Conservation (phyloP, 768 basidiomycete genomes). For the Royoungia palumana region DNA sequence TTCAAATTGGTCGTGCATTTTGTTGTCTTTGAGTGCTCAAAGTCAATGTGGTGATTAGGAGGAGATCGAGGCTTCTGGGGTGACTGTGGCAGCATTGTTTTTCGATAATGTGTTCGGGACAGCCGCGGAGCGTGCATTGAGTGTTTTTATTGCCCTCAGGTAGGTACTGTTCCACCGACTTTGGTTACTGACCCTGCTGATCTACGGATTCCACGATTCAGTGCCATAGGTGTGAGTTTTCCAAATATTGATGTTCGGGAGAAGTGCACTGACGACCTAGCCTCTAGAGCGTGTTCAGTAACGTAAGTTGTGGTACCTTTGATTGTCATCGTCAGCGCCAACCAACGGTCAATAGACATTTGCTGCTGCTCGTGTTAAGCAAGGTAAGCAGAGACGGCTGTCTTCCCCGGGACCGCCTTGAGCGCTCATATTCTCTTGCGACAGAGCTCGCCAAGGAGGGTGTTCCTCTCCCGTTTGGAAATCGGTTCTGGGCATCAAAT, state of each 20-base stretch:
- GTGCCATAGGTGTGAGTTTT: constrained; percentile 35
- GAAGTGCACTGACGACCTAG: constrained; percentile 5
- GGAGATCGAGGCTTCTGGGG: constrained; percentile 46
- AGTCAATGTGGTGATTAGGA: constrained; percentile 21
- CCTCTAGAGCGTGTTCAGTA: constrained; percentile 30
- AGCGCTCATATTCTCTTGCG: not conserved
- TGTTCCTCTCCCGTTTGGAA: constrained; percentile 57
- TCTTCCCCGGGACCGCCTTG: not conserved
- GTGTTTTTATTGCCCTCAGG: constrained; percentile 58
- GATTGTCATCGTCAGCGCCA: not conserved
- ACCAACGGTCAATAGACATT: constrained; percentile 41
- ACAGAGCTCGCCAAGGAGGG: constrained; percentile 61
- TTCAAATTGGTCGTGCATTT: not conserved
- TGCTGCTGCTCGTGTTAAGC: constrained; percentile 49
- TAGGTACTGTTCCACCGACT: constrained; percentile 10
- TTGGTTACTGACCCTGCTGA: not conserved
- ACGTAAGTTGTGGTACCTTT: constrained; percentile 16
- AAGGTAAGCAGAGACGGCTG: constrained; percentile 30
- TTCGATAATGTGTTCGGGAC: constrained; percentile 57
- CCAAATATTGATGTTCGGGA: not conserved
- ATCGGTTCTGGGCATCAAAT: constrained; percentile 59
- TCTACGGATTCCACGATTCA: constrained; percentile 7
- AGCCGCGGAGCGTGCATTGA: constrained; percentile 50
- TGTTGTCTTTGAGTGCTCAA: not conserved
- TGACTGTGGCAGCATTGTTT: constrained; percentile 59